Evolutionary conservation across 306 rosid species (phyloP).

Genomic region (Trifolium subterraneum): DNA sequence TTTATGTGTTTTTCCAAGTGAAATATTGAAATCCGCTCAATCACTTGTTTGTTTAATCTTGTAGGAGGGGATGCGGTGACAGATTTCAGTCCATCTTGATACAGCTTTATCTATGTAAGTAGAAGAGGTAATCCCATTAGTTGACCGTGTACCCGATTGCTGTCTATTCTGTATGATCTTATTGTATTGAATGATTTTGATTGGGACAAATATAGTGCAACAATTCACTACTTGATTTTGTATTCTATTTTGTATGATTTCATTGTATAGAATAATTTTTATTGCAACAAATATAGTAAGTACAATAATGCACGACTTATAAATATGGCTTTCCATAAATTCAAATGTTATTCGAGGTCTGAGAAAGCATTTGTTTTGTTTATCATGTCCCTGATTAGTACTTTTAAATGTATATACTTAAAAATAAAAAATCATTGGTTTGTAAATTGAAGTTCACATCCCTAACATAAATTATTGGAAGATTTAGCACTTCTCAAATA

Average conservation of each 20-base stretch:
- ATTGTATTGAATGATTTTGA: constrained; percentile 9
- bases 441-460: neutral
- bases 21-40: constrained; percentile 24
- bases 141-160: constrained; percentile 11
- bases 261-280: constrained; percentile 22
- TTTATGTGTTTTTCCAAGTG: neutral
- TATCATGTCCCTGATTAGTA: neutral
- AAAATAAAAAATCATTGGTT: constrained; percentile 7
- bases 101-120: constrained; percentile 23
- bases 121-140: constrained; percentile 28
- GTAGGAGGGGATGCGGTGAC: constrained; percentile 30
- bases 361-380: constrained; percentile 4
- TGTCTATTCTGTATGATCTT: constrained; percentile 9
- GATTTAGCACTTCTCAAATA: neutral
- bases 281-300: neutral
- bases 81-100: constrained; percentile 21
- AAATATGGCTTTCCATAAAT: constrained; percentile 5
- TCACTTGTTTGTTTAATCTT: neutral
- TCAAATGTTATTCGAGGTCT: constrained; percentile 1
- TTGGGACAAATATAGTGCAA: neutral
- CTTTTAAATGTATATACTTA: neutral
- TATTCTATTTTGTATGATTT: constrained; percentile 18
- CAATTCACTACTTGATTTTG: constrained; percentile 23
- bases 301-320: constrained; percentile 1
- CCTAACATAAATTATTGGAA: neutral